Evolutionary conservation across 2,329 filamentous ascomycete species (phyloP).

Genomic region (Cadophora luteo-olivacea): DNA sequence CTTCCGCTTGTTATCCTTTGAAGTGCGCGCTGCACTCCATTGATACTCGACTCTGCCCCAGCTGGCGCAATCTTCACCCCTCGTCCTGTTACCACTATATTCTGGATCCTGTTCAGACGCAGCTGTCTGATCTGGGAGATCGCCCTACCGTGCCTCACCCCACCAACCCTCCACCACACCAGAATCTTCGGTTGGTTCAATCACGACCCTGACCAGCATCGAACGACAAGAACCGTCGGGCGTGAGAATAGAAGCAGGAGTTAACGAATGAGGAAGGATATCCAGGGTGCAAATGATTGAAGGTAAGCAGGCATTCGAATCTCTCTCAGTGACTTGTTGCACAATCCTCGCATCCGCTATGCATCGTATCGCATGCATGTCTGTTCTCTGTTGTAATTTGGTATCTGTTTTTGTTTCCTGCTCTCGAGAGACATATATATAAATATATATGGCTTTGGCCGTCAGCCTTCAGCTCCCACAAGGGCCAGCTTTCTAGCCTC

Average conservation of each 20-base stretch:
- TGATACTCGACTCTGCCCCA: not conserved
- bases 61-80: not conserved
- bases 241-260: conserved; percentile 20
- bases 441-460: not conserved
- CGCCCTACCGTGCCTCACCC: not conserved
- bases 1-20: not conserved
- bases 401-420: not conserved
- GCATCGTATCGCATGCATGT: not conserved
- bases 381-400: not conserved
- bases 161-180: not conserved
- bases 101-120: not conserved
- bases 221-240: conserved; percentile 10
- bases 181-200: conserved; percentile 3
- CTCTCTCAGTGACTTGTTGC: not conserved
- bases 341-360: not conserved
- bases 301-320: conserved; percentile 34
- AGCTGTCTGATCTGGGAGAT: conserved; percentile 7
- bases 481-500: conserved; percentile 2
- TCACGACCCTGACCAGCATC: conserved; percentile 1
- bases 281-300: conserved; percentile 40
- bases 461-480: conserved; percentile 16
- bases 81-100: not conserved
- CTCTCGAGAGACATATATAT: not conserved
- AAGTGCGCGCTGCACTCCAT: not conserved
- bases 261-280: conserved; percentile 19